Evolutionary conservation across 1,284 basidiomycete genomes (phyloP), one percentile per base, ranked within the genome.

Genomic region (Ganoderma multipileum): DNA sequence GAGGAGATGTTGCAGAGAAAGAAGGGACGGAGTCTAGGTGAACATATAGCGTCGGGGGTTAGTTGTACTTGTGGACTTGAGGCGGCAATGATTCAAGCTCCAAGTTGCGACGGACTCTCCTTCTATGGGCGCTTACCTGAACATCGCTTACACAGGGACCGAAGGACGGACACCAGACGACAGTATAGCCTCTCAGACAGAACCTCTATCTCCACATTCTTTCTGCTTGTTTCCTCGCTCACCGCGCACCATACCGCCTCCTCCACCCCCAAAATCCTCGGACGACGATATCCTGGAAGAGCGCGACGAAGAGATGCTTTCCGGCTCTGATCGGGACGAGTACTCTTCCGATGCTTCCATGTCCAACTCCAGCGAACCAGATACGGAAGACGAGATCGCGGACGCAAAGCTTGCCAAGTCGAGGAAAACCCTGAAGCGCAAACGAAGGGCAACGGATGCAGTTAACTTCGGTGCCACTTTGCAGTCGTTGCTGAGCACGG

Each of bases 401-500:
- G 81, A 79, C 14, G 78, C 85, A 55, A 86, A 86, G 73, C 79
- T 79, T 55, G 76, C 80, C 73, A 94, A 94, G 78, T 94, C 92
- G 14, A 89, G 86, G 69, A 91, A 94, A 78, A 95, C 93, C 0
- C 80, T 86, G 68, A 95, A 95, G 79, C 87, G 93, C 72, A 95
- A 94, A 83, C 86, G 91, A 57, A 85, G 93, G 63, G 93, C 93
- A 36, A 92, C 92, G 11, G 88, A 87, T 67, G 83, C 90, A n/a
- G 85, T 87, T 38, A 87, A 86, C 61, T 95, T 95, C 75, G 93
- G 92, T 71, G 83, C 86, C 63, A 89, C 91, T 5, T 83, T 95
- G 38, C 88, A 92, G 75, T 85, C 87, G 30, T 82, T 95, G 65
- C 83, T 95, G 57, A 83, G 83, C 68, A 94, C 93, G 38, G 82